phyloP scores from a whole-genome alignment of 139 green algal genomes.

The Deuterostichococcus epilithicus region DNA sequence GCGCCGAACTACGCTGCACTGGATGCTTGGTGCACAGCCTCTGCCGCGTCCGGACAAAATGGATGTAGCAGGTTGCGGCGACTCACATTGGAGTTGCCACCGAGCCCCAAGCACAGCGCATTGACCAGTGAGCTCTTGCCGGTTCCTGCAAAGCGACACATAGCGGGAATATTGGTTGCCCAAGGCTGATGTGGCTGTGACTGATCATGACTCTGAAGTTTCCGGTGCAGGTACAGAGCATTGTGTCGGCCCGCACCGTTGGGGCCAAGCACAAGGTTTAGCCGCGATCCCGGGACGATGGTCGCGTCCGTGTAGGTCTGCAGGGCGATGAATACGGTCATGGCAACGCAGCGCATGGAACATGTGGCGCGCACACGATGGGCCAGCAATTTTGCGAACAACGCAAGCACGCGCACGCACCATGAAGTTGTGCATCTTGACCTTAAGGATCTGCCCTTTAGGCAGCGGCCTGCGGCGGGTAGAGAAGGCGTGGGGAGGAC shows the following conservation, averaged over 20 bases:
- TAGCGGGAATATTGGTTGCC: not conserved
- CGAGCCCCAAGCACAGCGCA: conserved; percentile 84
- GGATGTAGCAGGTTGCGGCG: too few relatives aligned
- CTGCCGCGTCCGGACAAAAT: too few relatives aligned
- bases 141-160: conserved; percentile 47
- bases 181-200: too few relatives aligned
- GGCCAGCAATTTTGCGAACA: not conserved
- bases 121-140: conserved; percentile 94
- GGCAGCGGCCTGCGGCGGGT: not conserved
- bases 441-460: conserved; percentile 30
- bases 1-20: not conserved
- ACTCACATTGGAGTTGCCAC: conserved; percentile 33
- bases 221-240: not conserved
- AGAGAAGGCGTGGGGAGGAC: too few relatives aligned
- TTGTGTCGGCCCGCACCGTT: conserved; percentile 71
- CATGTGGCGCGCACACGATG: not conserved
- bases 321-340: not conserved
- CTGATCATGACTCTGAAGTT: too few relatives aligned
- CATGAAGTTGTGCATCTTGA: conserved; percentile 78
- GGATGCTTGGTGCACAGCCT: not conserved
- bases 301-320: conserved; percentile 74
- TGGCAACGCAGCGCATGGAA: not conserved
- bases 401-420: conserved; percentile 17
- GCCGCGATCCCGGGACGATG: conserved; percentile 61
- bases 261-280: conserved; percentile 94